Base-by-base conservation (phyloP, 1,284 basidiomycete species). In the Cryptococcus amylolentus region DNA sequence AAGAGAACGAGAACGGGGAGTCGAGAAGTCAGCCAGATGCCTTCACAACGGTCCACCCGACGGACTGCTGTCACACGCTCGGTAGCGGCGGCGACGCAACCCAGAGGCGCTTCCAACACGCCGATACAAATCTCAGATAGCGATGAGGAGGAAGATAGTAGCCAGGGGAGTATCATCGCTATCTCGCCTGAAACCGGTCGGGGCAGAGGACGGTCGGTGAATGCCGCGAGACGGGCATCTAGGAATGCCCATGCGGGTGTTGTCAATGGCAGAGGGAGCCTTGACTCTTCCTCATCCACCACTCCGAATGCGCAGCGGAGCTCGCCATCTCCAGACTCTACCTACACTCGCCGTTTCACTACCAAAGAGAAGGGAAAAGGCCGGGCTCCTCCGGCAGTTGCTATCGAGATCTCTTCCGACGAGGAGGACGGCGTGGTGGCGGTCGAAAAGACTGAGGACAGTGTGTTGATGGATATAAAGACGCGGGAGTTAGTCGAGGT, bases 351-450 rank as follows among this genome's bases (percentile, higher is more conserved):
- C n/a, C 51, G 69, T 16, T 68, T 58, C 49, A 71, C 69, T 0
- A 57, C 65, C 0, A 51, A 60, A 18, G 62, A 68, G 51, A 68
- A 68, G 42, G 66, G 66, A 1, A 70, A 70, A 58, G 68, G 68
- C 31, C 41, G 62, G 43, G 68, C 66, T 4, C 46, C 58, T 12
- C 38, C 54, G 14, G 27, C 13, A 38, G 49, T 14, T 49, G 20
- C 59, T 31, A 57, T 61, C 20, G 59, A 57, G 39, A 48, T 61
- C 10, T 52, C 52, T n/a, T 54, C 52, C 6, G 52, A 52, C 7
- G 37, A 49, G 1, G 56, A 57, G 28, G 45, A 52, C 46, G 43
- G 52, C 6, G 31, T 39, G 27, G 43, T 56, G 55, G 42, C 50
- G 51, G 46, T 27, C 45, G 47, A 50, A 49, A 16, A 18, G 27